These are phyloP conservation scores for Xylaria digitata DNA, from an alignment of 2,329 filamentous ascomycete species.

Conservation along the genomic window DNA sequence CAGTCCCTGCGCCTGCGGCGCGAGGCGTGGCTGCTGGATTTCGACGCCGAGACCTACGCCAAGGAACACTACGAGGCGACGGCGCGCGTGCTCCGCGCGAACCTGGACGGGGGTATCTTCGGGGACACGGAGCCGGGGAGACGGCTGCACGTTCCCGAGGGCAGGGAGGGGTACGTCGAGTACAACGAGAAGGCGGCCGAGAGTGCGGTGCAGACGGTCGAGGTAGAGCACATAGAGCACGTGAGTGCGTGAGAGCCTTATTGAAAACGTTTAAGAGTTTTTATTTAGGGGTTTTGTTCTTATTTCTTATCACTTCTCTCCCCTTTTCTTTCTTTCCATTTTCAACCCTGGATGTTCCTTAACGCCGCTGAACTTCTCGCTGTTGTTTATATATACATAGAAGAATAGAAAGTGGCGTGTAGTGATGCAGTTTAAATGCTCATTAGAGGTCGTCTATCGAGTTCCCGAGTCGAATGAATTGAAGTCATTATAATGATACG, in stretches of 20 bases:
- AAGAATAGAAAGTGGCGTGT: slow-evolving; percentile 19
- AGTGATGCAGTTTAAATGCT: neutral
- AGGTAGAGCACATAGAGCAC: neutral
- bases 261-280: neutral
- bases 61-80: slow-evolving; percentile 53
- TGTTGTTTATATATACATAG: slow-evolving; percentile 27
- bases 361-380: slow-evolving; percentile 19
- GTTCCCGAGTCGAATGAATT: neutral
- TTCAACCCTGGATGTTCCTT: neutral
- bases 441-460: neutral
- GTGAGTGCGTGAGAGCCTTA: too few species aligned
- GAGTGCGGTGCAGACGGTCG: neutral
- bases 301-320: neutral
- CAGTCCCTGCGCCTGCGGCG: slow-evolving; percentile 57
- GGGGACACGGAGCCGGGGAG: slow-evolving; percentile 38
- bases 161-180: slow-evolving; percentile 46
- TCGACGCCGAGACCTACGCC: slow-evolving; percentile 61
- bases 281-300: neutral
- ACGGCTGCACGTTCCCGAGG: slow-evolving; percentile 46
- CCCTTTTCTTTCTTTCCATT: slow-evolving; percentile 2
- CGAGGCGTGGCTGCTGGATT: slow-evolving; percentile 61
- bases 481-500: neutral
- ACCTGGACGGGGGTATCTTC: slow-evolving; percentile 35
- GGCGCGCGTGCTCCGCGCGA: slow-evolving; percentile 40
- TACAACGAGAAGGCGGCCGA: slow-evolving; percentile 33